Base-by-base conservation (phyloP, 2,329 filamentous ascomycete species). In the Onygena corvina region DNA sequence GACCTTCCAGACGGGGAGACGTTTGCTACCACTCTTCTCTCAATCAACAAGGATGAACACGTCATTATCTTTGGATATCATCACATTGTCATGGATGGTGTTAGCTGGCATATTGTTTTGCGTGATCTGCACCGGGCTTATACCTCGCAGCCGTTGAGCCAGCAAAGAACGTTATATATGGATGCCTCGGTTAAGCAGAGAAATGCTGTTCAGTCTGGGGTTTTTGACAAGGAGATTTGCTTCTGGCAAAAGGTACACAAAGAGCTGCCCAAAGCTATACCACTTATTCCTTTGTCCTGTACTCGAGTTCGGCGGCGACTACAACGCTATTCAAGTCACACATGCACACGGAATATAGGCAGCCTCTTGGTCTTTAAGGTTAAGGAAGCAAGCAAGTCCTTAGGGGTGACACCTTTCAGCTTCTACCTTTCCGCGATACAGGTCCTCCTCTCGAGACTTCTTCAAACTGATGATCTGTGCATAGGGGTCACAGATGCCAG, bases 41-140 rank as follows among this genome's bases (percentile, higher is more conserved):
- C 27, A 11, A 5, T 5, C 11, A 29, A 11, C 27, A 11, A 5
- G 5, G 27, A 29, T 11, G 11, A 29, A 29, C 67, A 73, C 50
- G 67, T 60, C 53, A 50, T 76, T 2, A 31, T 78, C 0, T 38
- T 77, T 3, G 60, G 60, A 1, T 65, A 64, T 38, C 73, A 76
- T 50, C 73, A 76, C 54, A 75, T 77, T 30, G 59, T 65, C 30
- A 67, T 77, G 63, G 75, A 78, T 52, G 72, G 69, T 0, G 52
- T 67, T 29, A 71, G 71, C 35, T 66, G 66, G 2, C 54, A 69
- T 8, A 54, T 75, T 2, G 59, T 77, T 14, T 48, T 73, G 8
- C 20, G 52, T 0, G 72, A 77, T 30, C 50, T 76, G 2, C 61
- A 71, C 12, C 65, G 5, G 4, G 27, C 27, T 5, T 29, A 29